A percentile compares a stretch with the other conserved stretches of the same genome.
Evolutionary conservation across 768 basidiomycete genomes (phyloP).

Genomic region (Lentinula raphanica): DNA sequence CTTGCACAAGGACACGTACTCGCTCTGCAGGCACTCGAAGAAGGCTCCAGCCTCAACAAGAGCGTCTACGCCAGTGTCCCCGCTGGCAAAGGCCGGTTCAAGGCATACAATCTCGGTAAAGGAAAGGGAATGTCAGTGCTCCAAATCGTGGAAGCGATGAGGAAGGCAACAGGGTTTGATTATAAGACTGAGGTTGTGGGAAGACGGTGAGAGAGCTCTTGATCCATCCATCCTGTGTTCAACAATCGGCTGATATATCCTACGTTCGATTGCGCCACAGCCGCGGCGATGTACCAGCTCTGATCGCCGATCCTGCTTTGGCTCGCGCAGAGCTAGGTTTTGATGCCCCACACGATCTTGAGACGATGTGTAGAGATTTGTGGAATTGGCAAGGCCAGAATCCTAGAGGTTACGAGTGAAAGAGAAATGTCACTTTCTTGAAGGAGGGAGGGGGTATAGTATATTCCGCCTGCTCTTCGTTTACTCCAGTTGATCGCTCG

Average conservation of each 20-base stretch:
- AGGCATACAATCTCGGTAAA: conserved; percentile 95
- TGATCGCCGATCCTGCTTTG: conserved; percentile 88
- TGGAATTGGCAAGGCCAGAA: conserved; percentile 99
- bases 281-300: conserved; percentile 91
- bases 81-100: conserved; percentile 55
- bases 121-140: conserved; percentile 90
- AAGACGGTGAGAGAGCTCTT: conserved; percentile 58
- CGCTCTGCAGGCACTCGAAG: conserved; percentile 77
- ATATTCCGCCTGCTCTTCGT: no score
- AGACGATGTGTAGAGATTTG: conserved; percentile 92
- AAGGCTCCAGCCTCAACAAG: conserved; percentile 37
- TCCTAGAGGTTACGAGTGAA: conserved; percentile 60
- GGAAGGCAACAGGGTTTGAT: conserved; percentile 80
- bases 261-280: conserved; percentile 32
- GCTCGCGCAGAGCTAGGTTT: conserved; percentile 94
- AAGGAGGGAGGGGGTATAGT: neutral
- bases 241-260: neutral
- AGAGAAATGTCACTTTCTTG: no score
- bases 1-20: conserved; percentile 91
- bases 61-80: conserved; percentile 51
- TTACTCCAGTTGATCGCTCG: no score
- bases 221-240: neutral
- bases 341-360: conserved; percentile 72
- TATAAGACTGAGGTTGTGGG: conserved; percentile 89
- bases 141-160: conserved; percentile 94